phyloP scores from a whole-genome alignment of 2,329 filamentous ascomycete genomes.

The Clonostachys rosea region DNA sequence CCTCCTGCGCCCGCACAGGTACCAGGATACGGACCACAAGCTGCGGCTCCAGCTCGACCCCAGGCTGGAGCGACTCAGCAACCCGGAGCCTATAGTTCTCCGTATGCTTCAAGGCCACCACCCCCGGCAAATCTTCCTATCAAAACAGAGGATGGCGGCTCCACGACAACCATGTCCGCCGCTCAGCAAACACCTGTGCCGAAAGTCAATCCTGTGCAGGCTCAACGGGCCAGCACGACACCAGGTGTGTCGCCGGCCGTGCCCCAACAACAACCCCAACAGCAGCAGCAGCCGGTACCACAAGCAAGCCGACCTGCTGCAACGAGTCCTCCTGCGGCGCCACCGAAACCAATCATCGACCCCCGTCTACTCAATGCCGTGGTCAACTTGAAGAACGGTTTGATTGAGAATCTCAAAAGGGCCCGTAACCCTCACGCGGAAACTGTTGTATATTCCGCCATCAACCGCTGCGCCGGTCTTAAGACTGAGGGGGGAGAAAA shows the following conservation, averaged over 20 bases:
- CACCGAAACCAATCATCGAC: slow-evolving; percentile 32
- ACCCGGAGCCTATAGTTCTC: neutral
- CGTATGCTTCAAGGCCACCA: neutral
- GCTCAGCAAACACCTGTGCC: neutral
- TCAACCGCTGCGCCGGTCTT: slow-evolving; percentile 45
- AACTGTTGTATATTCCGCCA: slow-evolving; percentile 45
- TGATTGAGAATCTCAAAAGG: slow-evolving; percentile 38
- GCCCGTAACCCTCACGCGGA: slow-evolving; percentile 35
- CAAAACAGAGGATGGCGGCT: neutral
- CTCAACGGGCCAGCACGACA: too few species aligned
- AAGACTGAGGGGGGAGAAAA: slow-evolving; percentile 34
- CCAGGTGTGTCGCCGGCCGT: too few species aligned
- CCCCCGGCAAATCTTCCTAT: neutral
- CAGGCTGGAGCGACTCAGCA: neutral
- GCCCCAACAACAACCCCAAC: neutral
- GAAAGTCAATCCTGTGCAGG: too few species aligned
- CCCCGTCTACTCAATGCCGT: slow-evolving; percentile 35
- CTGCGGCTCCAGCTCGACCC: neutral
- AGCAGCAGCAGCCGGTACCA: neutral
- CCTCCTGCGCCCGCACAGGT: neutral
- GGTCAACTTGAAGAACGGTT: slow-evolving; percentile 38
- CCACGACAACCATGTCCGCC: neutral
- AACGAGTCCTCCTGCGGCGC: slow-evolving; percentile 14
- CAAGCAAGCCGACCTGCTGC: slow-evolving; percentile 7
- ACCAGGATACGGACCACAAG: neutral